Percentiles rank a stretch among this genome's conserved stretches.
Evolutionary conservation across 805 yeast genomes (phyloP).

Genomic region (Cyberlindnera americana): DNA sequence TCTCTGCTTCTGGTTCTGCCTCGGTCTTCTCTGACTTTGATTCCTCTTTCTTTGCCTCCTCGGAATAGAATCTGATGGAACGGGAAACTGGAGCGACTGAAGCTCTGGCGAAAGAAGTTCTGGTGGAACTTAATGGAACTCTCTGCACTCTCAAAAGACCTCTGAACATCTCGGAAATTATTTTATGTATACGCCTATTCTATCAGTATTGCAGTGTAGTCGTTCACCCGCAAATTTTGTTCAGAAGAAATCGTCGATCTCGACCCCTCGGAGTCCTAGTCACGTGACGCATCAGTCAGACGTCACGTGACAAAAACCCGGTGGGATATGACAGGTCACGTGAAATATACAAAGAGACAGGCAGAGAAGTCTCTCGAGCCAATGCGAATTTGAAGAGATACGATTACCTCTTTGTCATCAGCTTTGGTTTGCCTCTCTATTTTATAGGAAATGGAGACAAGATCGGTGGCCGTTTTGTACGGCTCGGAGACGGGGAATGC

Average conservation of each 20-base stretch:
- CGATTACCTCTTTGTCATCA: constrained; percentile 3
- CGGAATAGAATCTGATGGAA: constrained; percentile 27
- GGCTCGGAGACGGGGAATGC: constrained; percentile 95
- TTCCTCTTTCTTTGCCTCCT: constrained; percentile 26
- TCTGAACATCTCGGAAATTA: constrained; percentile 24
- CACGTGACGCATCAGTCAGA: not conserved
- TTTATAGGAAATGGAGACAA: constrained; percentile 19
- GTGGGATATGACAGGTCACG: too few relatives aligned
- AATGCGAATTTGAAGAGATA: constrained; percentile 11
- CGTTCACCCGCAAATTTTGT: constrained; percentile 11
- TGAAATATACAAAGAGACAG: not conserved
- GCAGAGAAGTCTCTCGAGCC: constrained; percentile 5
- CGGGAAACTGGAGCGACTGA: constrained; percentile 7
- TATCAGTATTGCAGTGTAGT: too few relatives aligned
- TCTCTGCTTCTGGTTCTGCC: constrained; percentile 17
- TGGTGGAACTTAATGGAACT: constrained; percentile 9
- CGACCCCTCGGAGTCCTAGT: not conserved
- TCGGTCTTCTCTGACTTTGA: constrained; percentile 12
- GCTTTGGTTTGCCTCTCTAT: not conserved
- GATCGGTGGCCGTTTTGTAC: constrained; percentile 59
- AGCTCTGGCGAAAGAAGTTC: constrained; percentile 10
- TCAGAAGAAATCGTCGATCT: not conserved
- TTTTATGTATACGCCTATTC: too few relatives aligned
- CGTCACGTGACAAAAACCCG: not conserved
- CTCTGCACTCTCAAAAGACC: constrained; percentile 14